A percentile compares a stretch with the other conserved stretches of the same genome.
These are phyloP conservation scores for Starmerella bombi DNA, from an alignment of 805 yeast species.

Conservation along the genomic window DNA sequence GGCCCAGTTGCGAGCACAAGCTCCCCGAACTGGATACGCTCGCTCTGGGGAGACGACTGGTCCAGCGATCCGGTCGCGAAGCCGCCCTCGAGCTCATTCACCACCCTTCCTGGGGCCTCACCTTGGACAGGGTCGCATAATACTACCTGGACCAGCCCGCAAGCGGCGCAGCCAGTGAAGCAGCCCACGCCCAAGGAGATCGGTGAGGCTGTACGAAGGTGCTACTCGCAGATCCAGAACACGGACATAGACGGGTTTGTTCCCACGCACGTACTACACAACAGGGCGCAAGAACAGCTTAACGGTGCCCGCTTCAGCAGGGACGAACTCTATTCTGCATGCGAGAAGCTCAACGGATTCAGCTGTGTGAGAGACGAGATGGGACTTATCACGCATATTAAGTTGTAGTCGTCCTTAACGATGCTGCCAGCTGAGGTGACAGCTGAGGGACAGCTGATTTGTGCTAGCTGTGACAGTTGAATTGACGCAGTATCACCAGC, in stretches of 20 bases:
- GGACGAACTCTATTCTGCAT: slow-evolving; percentile 23
- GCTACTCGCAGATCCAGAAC: slow-evolving; percentile 21
- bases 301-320: slow-evolving; percentile 20
- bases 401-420: background rate
- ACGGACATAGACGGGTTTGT: slow-evolving; percentile 26
- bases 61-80: no score
- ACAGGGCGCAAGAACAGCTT: slow-evolving; percentile 19
- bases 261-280: slow-evolving; percentile 27
- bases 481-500: background rate
- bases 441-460: no score
- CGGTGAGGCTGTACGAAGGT: slow-evolving; percentile 18
- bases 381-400: slow-evolving; percentile 27
- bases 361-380: slow-evolving; percentile 25
- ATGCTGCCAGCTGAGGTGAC: background rate
- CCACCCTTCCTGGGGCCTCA: background rate
- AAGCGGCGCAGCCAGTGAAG: background rate
- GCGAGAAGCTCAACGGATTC: slow-evolving; percentile 17
- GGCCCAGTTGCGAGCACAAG: no score
- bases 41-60: background rate
- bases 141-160: background rate
- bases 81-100: background rate
- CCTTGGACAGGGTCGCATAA: no score
- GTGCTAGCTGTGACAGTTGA: no score
- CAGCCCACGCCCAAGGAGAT: slow-evolving; percentile 5
- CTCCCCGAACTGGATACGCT: background rate